These are phyloP conservation scores for Penicillium parvum DNA, from an alignment of 495 filamentous ascomycete species.

Conservation along the genomic window DNA sequence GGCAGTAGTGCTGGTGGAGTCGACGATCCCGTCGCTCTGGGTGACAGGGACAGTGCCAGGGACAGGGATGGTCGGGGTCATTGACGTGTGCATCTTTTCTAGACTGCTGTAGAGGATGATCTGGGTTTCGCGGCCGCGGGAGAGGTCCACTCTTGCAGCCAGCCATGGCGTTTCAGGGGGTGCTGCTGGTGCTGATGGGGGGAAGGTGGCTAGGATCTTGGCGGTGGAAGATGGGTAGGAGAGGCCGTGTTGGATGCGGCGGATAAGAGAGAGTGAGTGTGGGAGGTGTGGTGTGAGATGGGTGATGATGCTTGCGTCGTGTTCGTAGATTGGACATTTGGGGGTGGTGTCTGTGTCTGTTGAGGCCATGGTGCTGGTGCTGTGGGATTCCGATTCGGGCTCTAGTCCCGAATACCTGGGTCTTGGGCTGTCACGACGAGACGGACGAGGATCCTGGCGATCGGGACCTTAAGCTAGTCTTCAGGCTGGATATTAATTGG, in stretches of 20 bases:
- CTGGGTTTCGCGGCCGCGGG: slow-evolving; percentile 54
- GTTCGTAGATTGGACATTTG: slow-evolving; percentile 27
- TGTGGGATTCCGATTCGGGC: neutral
- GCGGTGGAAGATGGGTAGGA: slow-evolving; percentile 35
- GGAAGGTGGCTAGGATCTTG: slow-evolving; percentile 42
- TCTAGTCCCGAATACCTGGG: slow-evolving; percentile 4
- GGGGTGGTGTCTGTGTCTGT: neutral
- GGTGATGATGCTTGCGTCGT: slow-evolving; percentile 37
- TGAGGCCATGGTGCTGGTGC: neutral
- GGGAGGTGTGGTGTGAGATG: slow-evolving; percentile 49
- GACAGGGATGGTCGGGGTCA: slow-evolving; percentile 14
- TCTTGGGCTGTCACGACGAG: neutral
- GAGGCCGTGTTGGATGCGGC: slow-evolving; percentile 52
- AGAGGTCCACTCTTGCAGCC: slow-evolving; percentile 56
- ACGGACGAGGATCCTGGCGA: slow-evolving; percentile 5
- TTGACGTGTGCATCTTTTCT: slow-evolving; percentile 36
- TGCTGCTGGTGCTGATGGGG: slow-evolving; percentile 2
- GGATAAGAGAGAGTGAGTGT: slow-evolving; percentile 51
- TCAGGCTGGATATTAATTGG: neutral
- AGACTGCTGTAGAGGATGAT: slow-evolving; percentile 55
- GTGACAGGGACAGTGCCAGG: neutral
- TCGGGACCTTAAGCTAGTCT: slow-evolving; percentile 4
- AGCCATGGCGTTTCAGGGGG: slow-evolving; percentile 33
- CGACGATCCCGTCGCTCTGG: neutral
- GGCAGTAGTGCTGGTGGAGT: neutral